Base-by-base conservation (phyloP, 2,329 filamentous ascomycete genomes). In the Aspergillus aculeatinus region DNA sequence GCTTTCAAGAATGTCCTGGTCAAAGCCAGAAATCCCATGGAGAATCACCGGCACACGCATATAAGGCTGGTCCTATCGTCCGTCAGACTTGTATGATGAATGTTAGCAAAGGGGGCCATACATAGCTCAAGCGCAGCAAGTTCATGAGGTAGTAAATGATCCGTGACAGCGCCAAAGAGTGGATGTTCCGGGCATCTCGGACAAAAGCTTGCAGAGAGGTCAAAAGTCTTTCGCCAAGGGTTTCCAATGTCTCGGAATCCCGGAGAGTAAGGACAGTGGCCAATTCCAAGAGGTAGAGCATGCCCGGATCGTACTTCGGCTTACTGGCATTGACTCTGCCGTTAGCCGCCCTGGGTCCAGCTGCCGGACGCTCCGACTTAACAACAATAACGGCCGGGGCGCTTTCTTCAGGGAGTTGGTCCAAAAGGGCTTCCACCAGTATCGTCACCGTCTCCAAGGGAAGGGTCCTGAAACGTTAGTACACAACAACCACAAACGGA, bases 261-360 rank as follows among this genome's bases (percentile, higher is more conserved):
- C 90, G 85, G 10, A 96, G 82, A 7, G 90, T 88, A 35, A 98
- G 80, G 1, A 93, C 84, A 0, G 95, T 97, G 42, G 90, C 90
- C 61, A 98, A 83, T 71, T 99, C 95, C 11, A 99, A 81, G n/a
- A 96, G 85, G 70, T 96, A 99, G 0, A 96, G 89, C 55, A 95
- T 83, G 1, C 88, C 87, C 1, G 95, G 92, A 68, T 97, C 92
- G 70, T 99, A 99, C 12, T 83, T 80, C 3, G 89, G 84, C 16
- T 81, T 83, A 58, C 82, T 84, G 10, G 80, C 73, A 70, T 82
- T 77, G 7, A 75, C 64, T 65, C 87, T 89, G 48, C 83, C 82
- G 19, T 83, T 86, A 67, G 88, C 87, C 2, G 84, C 73, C 64
- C 85, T 77, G 23, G 80, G 68, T 2, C 88, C 83, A 33, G 85